Base-by-base conservation (phyloP, 208 protist genomes). In the Trypanosoma congolense region DNA sequence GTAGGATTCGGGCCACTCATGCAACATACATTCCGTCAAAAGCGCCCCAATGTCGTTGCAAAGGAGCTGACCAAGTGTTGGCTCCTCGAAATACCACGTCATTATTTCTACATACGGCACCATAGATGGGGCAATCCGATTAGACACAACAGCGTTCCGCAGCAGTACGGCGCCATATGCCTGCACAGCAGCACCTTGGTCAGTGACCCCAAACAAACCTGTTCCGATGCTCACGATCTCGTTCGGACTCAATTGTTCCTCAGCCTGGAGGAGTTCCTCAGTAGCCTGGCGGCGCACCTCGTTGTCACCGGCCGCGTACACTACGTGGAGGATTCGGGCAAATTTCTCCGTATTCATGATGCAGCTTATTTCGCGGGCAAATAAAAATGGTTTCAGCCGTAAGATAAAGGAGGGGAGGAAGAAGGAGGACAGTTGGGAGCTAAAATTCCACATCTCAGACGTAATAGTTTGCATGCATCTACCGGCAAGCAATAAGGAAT, bases 131-230 rank as follows among this genome's bases (percentile, higher is more conserved):
- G 21, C 3, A n/a, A 90, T 21, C 30, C 59, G 47, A 1, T 59
- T 33, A 21, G 50, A 67, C 22, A 56, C 36, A 36, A 93, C 36
- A 5, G 68, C 80, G 46, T 86, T 68, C 2, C 59, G 64, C 12
- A 93, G 61, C 5, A 93, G 49, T 18, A 93, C 83, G 2, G 83
- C 83, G 5, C 87, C 87, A 38, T 91, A 93, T 9, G 83, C 76
- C 56, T 91, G 87, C 3, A 88, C 71, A 9, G 76, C 80, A 22
- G 65, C 44, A 10, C 76, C 73, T 16, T 76, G 61, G 31, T 56
- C 56, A 4, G 65, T 51, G 6, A 67, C 44, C 46, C 78, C 65
- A 22, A 93, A 62, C 28, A 93, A 66, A 1, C 55, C 73, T 0
- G 90, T 18, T 21, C 87, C 87, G 30, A 82, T 60, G n/a, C 61